These are phyloP conservation scores for Tieghemiomyces parasiticus DNA, from an alignment of 192 early-diverging fungal genomes.

Conservation along the genomic window DNA sequence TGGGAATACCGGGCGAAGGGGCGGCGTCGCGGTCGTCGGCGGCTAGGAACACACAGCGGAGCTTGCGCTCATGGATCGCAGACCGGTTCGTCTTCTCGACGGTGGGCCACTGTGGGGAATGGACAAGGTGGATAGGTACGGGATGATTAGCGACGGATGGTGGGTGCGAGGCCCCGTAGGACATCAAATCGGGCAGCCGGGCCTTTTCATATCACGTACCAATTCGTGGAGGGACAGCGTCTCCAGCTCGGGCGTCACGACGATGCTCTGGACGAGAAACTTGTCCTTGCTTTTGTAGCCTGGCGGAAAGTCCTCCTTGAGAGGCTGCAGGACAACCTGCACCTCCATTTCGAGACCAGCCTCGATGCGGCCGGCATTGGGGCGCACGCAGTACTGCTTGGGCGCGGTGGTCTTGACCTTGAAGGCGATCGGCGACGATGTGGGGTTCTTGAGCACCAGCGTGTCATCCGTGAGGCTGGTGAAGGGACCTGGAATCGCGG, in stretches of 20 bases:
- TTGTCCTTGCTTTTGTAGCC: constrained; percentile 91
- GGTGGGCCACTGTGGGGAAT: constrained; percentile 35
- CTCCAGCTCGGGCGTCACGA: constrained; percentile 52
- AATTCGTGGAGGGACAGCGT: constrained; percentile 45
- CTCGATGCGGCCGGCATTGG: constrained; percentile 72
- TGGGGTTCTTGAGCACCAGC: constrained; percentile 44
- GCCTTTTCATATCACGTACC: constrained; percentile 18
- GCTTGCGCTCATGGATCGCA: constrained; percentile 49
- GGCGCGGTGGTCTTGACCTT: constrained; percentile 99
- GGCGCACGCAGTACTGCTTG: constrained; percentile 91
- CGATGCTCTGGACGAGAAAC: constrained; percentile 83
- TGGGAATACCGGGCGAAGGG: too few relatives aligned
- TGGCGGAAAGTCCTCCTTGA: constrained; percentile 62
- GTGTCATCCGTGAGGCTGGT: constrained; percentile 37
- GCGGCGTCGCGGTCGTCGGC: constrained; percentile 8
- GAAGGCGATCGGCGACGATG: constrained; percentile 65
- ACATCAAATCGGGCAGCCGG: not conserved
- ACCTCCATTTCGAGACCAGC: constrained; percentile 52
- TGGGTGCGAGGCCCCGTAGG: not conserved
- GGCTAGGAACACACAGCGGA: constrained; percentile 42
- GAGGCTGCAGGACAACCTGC: constrained; percentile 75
- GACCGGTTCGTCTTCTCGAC: constrained; percentile 43
- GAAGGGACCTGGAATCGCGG: constrained; percentile 35
- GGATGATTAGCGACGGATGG: constrained; percentile 1
- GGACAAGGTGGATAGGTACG: not conserved